phyloP scores from a whole-genome alignment of 1,284 basidiomycete species.

The Heterobasidion annosum region DNA sequence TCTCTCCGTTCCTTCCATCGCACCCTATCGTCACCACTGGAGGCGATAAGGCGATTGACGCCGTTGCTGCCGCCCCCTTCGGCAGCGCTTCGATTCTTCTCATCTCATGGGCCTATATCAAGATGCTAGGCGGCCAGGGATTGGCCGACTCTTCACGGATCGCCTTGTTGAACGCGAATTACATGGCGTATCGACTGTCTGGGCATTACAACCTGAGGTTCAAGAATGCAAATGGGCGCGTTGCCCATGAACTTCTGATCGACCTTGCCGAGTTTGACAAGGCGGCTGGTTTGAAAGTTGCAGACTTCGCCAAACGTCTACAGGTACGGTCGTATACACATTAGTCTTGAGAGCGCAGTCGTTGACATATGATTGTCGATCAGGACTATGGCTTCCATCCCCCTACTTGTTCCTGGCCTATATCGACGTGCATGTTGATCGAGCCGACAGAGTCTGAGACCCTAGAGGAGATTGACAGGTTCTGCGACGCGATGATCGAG shows the following conservation, averaged over 20 bases:
- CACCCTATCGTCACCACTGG: slow-evolving; percentile 75
- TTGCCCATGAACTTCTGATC: slow-evolving; percentile 93
- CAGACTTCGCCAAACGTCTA: slow-evolving; percentile 92
- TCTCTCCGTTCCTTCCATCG: slow-evolving; percentile 91
- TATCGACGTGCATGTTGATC: slow-evolving; percentile 89
- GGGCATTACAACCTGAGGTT: slow-evolving; percentile 86
- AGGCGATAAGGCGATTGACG: slow-evolving; percentile 70
- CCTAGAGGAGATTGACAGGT: slow-evolving; percentile 86
- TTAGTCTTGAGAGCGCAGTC: slow-evolving; percentile 16
- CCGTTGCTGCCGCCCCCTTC: slow-evolving; percentile 88
- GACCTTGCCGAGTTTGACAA: slow-evolving; percentile 95
- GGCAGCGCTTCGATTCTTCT: slow-evolving; percentile 93
- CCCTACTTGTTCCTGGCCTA: slow-evolving; percentile 91
- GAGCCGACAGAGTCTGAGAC: slow-evolving; percentile 94
- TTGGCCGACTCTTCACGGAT: slow-evolving; percentile 80
- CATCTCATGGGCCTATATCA: slow-evolving; percentile 98
- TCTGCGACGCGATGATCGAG: slow-evolving; percentile 95
- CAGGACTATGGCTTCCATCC: slow-evolving; percentile 87
- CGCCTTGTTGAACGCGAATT: slow-evolving; percentile 92
- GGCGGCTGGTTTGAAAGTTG: slow-evolving; percentile 80
- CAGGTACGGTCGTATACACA: slow-evolving; percentile 40
- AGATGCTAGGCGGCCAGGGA: slow-evolving; percentile 93
- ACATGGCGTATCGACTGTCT: slow-evolving; percentile 85
- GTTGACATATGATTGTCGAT: slow-evolving; percentile 7
- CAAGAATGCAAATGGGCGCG: slow-evolving; percentile 84